Evolutionary conservation across 768 basidiomycete genomes (phyloP).

Genomic region (Suillus americanus): DNA sequence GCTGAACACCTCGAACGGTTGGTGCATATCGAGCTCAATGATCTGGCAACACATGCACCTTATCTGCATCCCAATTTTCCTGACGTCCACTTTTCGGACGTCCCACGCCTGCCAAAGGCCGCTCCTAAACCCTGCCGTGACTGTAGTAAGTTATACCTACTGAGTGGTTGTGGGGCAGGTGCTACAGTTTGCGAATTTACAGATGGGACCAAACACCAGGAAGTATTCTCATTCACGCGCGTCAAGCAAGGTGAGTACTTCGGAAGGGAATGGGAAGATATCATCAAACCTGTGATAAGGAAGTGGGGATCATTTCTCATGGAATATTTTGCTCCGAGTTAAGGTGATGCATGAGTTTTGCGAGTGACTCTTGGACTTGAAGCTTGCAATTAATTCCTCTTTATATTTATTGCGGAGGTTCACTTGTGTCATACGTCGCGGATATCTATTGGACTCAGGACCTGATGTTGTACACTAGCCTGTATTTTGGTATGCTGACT

Average conservation of each 20-base stretch:
- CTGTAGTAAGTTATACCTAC: slow-evolving; percentile 49
- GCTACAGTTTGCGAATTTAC: slow-evolving; percentile 1
- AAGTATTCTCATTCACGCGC: slow-evolving; percentile 75
- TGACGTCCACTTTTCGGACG: slow-evolving; percentile 31
- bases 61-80: slow-evolving; percentile 59
- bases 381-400: no score
- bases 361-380: neutral
- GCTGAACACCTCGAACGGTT: slow-evolving; percentile 77
- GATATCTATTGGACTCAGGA: neutral
- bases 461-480: neutral
- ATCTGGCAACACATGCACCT: slow-evolving; percentile 54
- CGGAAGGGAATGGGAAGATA: slow-evolving; percentile 70
- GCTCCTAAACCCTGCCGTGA: slow-evolving; percentile 35
- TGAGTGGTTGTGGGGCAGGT: neutral
- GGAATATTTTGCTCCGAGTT: slow-evolving; percentile 22
- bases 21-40: slow-evolving; percentile 77
- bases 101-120: slow-evolving; percentile 14
- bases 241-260: slow-evolving; percentile 50
- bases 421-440: neutral
- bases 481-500: neutral
- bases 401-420: neutral
- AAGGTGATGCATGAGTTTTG: slow-evolving; percentile 5
- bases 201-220: slow-evolving; percentile 66
- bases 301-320: slow-evolving; percentile 71
- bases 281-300: slow-evolving; percentile 75